Conservation (phyloP, 495 filamentous ascomycete genomes). For the Penicillium roqueforti region DNA sequence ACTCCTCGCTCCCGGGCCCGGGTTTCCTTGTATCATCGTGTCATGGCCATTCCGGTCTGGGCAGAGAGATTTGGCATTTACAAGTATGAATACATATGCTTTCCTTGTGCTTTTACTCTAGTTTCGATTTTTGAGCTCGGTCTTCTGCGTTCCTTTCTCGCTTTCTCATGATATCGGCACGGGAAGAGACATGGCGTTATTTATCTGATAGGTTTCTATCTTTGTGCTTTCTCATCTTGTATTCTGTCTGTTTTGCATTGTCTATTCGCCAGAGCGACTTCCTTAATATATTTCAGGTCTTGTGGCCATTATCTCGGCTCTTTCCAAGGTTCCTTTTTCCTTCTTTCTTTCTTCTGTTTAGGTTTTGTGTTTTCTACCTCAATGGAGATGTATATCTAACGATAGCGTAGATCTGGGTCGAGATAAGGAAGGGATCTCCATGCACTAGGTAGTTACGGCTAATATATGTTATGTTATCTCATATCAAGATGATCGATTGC, state of each 20-base stretch:
- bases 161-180: conserved; percentile 27
- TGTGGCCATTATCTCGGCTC: conserved; percentile 9
- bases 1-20: background rate
- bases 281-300: conserved; percentile 18
- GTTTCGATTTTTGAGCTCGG: background rate
- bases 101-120: conserved; percentile 6
- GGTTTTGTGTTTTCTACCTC: background rate
- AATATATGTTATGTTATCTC: background rate
- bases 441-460: background rate
- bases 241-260: background rate
- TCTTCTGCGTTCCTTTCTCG: conserved; percentile 1
- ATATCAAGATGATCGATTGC: background rate
- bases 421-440: background rate
- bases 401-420: background rate
- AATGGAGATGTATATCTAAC: background rate
- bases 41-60: background rate
- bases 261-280: conserved; percentile 8
- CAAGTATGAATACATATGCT: conserved; percentile 19
- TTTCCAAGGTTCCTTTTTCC: background rate
- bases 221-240: background rate
- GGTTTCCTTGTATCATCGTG: conserved; percentile 3
- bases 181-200: conserved; percentile 21
- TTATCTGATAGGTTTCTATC: conserved; percentile 4
- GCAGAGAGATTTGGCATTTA: conserved; percentile 3
- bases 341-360: background rate